These are phyloP conservation scores for Gnomoniopsis sp. DNA, from an alignment of 2,329 filamentous ascomycete genomes.

Conservation along the genomic window DNA sequence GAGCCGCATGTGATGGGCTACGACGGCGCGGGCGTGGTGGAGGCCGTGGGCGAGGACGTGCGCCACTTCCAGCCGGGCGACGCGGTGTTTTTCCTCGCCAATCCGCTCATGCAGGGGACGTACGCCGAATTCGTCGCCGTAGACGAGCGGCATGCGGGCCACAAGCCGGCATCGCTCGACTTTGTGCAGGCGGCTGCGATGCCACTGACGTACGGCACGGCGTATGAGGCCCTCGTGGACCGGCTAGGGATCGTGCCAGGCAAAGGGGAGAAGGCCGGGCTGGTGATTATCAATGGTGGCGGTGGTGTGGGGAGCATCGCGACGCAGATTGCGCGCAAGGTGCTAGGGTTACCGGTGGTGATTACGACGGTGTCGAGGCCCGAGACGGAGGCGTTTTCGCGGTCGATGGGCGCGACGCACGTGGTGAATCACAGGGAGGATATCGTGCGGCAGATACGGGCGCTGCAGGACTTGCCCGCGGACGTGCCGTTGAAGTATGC, in stretches of 20 bases:
- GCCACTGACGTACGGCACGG: constrained; percentile 41
- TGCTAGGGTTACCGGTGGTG: constrained; percentile 38
- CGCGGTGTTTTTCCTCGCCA: constrained; percentile 39
- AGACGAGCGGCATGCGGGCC: constrained; percentile 34
- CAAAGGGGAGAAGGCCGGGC: constrained; percentile 30
- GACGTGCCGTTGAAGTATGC: constrained; percentile 37
- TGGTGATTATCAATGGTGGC: constrained; percentile 43
- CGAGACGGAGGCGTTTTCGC: constrained; percentile 36
- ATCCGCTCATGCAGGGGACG: constrained; percentile 35
- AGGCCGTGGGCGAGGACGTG: constrained; percentile 29
- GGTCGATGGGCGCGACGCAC: constrained; percentile 39
- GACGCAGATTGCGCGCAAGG: constrained; percentile 38
- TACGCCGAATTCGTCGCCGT: constrained; percentile 40
- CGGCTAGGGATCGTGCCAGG: constrained; percentile 28
- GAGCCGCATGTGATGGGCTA: constrained; percentile 39
- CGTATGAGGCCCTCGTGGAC: constrained; percentile 40
- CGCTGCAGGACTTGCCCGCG: constrained; percentile 27
- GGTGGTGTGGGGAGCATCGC: constrained; percentile 42
- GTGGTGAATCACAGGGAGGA: constrained; percentile 39
- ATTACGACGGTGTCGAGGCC: constrained; percentile 39
- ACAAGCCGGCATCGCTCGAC: constrained; percentile 36
- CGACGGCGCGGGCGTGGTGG: constrained; percentile 38
- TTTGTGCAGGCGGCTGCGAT: constrained; percentile 39
- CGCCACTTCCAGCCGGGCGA: constrained; percentile 37
- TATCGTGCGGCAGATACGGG: constrained; percentile 33